Base-by-base conservation (phyloP, 2,329 filamentous ascomycete genomes). In the Dryadomyces quercus-mongolicae region DNA sequence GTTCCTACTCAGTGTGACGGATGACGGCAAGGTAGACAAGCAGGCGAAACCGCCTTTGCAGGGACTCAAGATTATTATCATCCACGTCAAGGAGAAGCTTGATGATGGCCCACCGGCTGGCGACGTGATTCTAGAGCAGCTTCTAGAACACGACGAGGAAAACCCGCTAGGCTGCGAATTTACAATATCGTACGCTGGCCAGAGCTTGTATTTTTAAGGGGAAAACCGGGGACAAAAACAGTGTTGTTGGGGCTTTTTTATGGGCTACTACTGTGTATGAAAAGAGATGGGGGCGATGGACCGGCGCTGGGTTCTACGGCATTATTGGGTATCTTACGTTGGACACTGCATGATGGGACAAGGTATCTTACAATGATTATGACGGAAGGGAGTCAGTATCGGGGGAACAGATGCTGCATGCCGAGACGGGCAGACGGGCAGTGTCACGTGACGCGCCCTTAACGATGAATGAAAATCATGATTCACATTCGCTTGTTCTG, bases 21-120 rank as follows among this genome's bases (percentile, higher is more conserved):
- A 21, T 21, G 48, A 15, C 13, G 46, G 46, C 21, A 34, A 13
- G 22, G 25, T 7, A 2, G 15, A n/a, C 18, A 7, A 21, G 31
- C 8, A 40, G 48, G n/a, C 12, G n/a, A 22, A n/a, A 16, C 36
- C n/a, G 21, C 49, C 53, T 9, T 73, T 98, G 5, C 72, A 75
- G 52, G 90, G 89, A 0, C 66, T 97, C 31, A 86, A 82, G 58
- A 74, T 98, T 1, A 83, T 96, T 51, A 81, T 97, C 54, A 97
- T 97, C 42, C 93, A 98, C 65, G 80, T 97, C 63, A 98, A 98
- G 67, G 92, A 97, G 60, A 85, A 79, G 21, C 71, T 96, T 54
- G 73, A 76, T 9, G 90, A 95, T 64, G 88, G 82, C 0, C 80
- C 80, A 25, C 67, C 71, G 49, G 81, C 77, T 2, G 78, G 74